Conservation (phyloP, 768 basidiomycete species). For the Udeniomyces megalosporus region DNA sequence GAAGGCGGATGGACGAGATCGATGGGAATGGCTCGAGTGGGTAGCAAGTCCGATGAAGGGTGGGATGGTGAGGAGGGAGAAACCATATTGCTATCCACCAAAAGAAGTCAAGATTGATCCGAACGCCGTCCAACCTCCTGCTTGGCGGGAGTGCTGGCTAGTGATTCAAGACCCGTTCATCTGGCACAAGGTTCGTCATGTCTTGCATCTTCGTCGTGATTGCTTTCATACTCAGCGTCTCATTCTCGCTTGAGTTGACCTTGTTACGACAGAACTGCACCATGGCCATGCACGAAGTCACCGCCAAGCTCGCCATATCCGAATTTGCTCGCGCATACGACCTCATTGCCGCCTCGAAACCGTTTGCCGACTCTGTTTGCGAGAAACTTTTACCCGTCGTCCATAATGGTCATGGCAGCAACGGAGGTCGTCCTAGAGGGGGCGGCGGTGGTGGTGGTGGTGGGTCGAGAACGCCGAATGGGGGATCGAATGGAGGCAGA, state of each 20-base stretch:
- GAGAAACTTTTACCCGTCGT: too few relatives aligned
- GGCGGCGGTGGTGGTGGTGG: too few relatives aligned
- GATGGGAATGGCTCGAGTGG: neutral
- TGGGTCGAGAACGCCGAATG: too few relatives aligned
- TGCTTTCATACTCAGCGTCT: neutral
- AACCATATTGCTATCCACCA: neutral
- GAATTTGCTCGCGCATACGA: conserved; percentile 2
- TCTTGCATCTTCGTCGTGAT: neutral
- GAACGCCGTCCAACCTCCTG: neutral
- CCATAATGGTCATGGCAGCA: too few relatives aligned
- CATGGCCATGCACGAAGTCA: neutral
- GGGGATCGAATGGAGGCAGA: too few relatives aligned
- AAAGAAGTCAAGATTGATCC: too few relatives aligned
- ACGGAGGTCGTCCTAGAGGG: too few relatives aligned
- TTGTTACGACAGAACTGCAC: neutral
- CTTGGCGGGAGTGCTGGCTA: neutral
- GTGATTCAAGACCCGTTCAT: conserved; percentile 10
- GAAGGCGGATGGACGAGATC: neutral
- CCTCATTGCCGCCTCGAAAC: neutral
- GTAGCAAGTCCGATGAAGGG: neutral
- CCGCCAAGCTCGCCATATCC: neutral
- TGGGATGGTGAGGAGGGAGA: neutral
- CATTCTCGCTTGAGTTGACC: neutral
- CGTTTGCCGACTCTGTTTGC: too few relatives aligned
- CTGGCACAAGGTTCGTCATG: neutral